Evolutionary conservation across 139 green algal genomes (phyloP).

Genomic region (Pseudopediastrum boryanum): DNA sequence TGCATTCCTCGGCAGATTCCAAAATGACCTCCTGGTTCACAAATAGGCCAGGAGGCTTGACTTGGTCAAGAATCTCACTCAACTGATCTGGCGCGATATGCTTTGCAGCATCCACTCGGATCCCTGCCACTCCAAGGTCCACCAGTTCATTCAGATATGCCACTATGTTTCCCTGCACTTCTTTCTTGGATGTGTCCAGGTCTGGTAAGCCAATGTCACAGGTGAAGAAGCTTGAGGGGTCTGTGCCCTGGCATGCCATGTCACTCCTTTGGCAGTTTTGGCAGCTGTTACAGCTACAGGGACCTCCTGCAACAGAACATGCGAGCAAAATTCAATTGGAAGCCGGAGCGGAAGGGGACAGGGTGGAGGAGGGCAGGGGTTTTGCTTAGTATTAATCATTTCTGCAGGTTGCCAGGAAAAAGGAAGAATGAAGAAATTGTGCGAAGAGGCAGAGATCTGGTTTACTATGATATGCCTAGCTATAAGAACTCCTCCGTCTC

Average conservation of each 20-base stretch:
- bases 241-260: not conserved
- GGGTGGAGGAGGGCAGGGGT: too few relatives aligned
- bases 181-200: not conserved
- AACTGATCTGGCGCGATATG: not conserved
- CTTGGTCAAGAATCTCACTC: not conserved
- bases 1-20: not conserved
- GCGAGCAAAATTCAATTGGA: too few relatives aligned
- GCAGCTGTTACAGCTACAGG: not conserved
- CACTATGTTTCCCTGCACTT: not conserved
- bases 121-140: not conserved
- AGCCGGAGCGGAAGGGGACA: too few relatives aligned
- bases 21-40: conserved; percentile 16
- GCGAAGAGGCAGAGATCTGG: too few relatives aligned
- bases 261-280: not conserved
- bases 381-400: too few relatives aligned
- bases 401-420: too few relatives aligned
- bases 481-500: too few relatives aligned
- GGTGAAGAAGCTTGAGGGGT: not conserved
- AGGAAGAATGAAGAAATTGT: too few relatives aligned
- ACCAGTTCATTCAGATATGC: not conserved
- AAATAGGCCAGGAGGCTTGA: conserved; percentile 10
- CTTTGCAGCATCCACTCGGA: conserved; percentile 20
- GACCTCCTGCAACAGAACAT: too few relatives aligned
- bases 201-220: conserved; percentile 15
- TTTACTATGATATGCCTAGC: too few relatives aligned